Percentiles rank a stretch among this genome's conserved stretches.
Conservation (phyloP, 768 basidiomycete species). For the Sutorius australiensis region DNA sequence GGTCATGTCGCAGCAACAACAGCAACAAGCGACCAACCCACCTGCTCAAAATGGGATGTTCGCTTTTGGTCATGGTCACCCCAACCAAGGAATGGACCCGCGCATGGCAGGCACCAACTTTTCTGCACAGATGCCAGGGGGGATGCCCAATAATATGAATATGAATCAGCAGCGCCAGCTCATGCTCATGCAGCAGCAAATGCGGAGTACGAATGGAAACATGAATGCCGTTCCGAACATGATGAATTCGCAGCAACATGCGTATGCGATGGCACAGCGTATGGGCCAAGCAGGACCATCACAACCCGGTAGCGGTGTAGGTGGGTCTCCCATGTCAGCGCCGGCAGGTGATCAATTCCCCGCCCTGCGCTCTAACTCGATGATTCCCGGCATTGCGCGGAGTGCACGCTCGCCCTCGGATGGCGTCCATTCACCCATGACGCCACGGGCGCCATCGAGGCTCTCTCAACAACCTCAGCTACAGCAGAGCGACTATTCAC, state of each 20-base stretch:
- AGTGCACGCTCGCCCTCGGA: slow-evolving; percentile 77
- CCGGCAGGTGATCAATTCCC: slow-evolving; percentile 42
- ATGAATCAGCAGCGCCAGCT: slow-evolving; percentile 45
- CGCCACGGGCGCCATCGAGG: slow-evolving; percentile 35
- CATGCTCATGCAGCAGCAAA: slow-evolving; percentile 37
- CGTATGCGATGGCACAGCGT: slow-evolving; percentile 40
- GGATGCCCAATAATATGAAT: slow-evolving; percentile 27
- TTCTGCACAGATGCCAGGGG: slow-evolving; percentile 28
- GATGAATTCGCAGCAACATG: slow-evolving; percentile 34
- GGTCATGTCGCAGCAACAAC: slow-evolving; percentile 27
- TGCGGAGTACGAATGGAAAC: slow-evolving; percentile 26
- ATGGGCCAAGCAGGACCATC: slow-evolving; percentile 41
- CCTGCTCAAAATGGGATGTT: slow-evolving; percentile 32
- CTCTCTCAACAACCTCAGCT: slow-evolving; percentile 45
- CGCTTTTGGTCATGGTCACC: slow-evolving; percentile 24
- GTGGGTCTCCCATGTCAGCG: slow-evolving; percentile 43
- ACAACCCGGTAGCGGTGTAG: slow-evolving; percentile 22
- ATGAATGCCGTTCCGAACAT: slow-evolving; percentile 26
- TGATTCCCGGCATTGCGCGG: slow-evolving; percentile 72
- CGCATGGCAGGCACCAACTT: slow-evolving; percentile 29
- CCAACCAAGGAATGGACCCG: slow-evolving; percentile 29
- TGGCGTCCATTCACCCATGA: slow-evolving; percentile 43
- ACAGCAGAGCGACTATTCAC: slow-evolving; percentile 42
- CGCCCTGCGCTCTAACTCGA: slow-evolving; percentile 51
- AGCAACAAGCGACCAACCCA: slow-evolving; percentile 27